These are phyloP conservation scores for Lolium rigidum DNA, from an alignment of 176 grass and related monocot species.

Conservation along the genomic window DNA sequence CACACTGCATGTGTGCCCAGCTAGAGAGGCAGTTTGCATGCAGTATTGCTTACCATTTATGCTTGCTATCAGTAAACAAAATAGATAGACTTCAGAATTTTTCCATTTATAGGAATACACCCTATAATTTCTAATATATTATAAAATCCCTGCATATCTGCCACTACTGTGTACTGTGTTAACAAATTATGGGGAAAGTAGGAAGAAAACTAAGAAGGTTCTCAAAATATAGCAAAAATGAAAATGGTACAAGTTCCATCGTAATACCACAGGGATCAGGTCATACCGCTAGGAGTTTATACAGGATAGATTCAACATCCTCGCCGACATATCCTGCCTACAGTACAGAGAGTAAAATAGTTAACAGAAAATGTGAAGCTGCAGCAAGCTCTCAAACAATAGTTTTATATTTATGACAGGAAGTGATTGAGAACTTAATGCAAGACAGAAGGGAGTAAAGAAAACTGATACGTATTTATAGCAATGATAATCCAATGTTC, in stretches of 20 bases:
- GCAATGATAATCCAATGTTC: neutral
- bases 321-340: conserved; percentile 87
- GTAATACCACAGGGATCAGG: neutral
- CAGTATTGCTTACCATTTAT: neutral
- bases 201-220: neutral
- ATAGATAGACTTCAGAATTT: neutral
- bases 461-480: neutral
- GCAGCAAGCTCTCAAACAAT: conserved; percentile 19
- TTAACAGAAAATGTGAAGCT: conserved; percentile 25
- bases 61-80: neutral
- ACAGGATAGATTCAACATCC: conserved; percentile 75
- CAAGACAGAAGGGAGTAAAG: conserved; percentile 6
- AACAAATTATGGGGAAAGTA: conserved; percentile 11
- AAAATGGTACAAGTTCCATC: conserved; percentile 1
- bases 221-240: neutral
- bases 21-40: neutral
- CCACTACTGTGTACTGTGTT: neutral
- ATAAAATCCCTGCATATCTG: neutral
- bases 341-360: conserved; percentile 14
- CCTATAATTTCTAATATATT: neutral
- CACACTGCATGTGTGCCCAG: neutral
- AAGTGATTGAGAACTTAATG: neutral
- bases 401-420: conserved; percentile 14
- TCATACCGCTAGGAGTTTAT: conserved; percentile 73
- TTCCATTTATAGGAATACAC: neutral